Conservation (phyloP, 2,329 filamentous ascomycete species). For the Eutypella sp. region DNA sequence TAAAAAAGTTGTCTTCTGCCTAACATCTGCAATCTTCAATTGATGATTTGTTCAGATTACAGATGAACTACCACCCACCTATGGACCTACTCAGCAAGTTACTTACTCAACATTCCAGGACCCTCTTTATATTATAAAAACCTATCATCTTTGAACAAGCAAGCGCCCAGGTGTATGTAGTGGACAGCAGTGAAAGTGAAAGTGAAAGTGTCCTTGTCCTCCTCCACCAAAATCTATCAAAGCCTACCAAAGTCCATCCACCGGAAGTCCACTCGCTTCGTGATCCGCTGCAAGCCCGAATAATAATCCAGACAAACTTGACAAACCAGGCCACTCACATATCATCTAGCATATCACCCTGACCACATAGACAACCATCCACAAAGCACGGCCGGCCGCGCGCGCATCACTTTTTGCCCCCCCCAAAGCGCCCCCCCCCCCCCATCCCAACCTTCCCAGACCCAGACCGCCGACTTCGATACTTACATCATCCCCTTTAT, state of each 20-base stretch:
- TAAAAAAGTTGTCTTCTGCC: not conserved
- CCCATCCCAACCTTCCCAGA: too few relatives aligned
- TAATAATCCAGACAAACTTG: too few relatives aligned
- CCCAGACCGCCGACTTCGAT: too few relatives aligned
- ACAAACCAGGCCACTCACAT: too few relatives aligned
- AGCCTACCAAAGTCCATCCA: too few relatives aligned
- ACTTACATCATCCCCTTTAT: too few relatives aligned
- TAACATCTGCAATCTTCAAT: not conserved
- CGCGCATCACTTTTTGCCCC: not conserved
- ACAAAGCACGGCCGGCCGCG: not conserved
- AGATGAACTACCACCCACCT: not conserved
- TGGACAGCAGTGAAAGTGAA: too few relatives aligned
- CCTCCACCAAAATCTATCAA: too few relatives aligned
- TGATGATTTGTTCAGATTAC: not conserved
- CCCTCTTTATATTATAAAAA: not conserved
- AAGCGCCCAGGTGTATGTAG: too few relatives aligned
- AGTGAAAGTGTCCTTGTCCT: too few relatives aligned
- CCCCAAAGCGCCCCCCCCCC: not conserved
- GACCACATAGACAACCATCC: not conserved
- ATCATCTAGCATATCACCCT: too few relatives aligned
- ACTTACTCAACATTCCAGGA: too few relatives aligned
- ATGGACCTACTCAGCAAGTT: not conserved
- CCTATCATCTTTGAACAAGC: not conserved
- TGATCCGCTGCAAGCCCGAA: not conserved
- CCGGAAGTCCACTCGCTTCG: not conserved